A percentile compares a stretch with the other conserved stretches of the same genome.
These are phyloP conservation scores for Medicago lupulina DNA, from an alignment of 306 rosid genomes.

Conservation along the genomic window DNA sequence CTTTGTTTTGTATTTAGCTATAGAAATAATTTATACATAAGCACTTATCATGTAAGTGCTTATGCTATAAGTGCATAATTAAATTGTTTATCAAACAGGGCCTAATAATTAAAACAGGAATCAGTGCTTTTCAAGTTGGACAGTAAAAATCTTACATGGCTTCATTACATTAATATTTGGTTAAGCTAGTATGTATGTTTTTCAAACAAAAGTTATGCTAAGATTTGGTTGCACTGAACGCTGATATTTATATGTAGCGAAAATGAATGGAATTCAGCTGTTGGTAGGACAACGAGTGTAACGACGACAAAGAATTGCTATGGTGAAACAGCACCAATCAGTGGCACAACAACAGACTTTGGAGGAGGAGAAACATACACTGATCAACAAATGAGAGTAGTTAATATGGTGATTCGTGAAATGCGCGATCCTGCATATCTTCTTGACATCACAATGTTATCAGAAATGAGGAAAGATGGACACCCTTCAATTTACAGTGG, in stretches of 20 bases:
- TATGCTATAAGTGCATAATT: too few species aligned
- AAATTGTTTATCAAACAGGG: too few species aligned
- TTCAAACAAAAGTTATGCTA: neutral
- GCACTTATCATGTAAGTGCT: too few species aligned
- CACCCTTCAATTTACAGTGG: conserved; percentile 95
- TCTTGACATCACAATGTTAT: conserved; percentile 79
- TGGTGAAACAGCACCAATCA: conserved; percentile 76
- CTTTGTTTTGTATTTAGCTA: too few species aligned
- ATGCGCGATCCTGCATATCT: conserved; percentile 69
- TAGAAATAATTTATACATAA: too few species aligned
- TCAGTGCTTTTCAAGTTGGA: neutral
- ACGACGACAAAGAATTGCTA: conserved; percentile 73
- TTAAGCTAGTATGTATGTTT: neutral
- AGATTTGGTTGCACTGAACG: neutral
- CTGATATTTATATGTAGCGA: conserved; percentile 53
- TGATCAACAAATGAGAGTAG: conserved; percentile 72
- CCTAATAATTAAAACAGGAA: neutral
- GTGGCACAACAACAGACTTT: conserved; percentile 52
- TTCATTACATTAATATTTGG: neutral
- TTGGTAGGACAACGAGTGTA: conserved; percentile 38
- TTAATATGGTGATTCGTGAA: conserved; percentile 69
- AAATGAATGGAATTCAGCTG: conserved; percentile 62
- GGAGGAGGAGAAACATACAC: conserved; percentile 52
- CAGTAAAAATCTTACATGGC: neutral
- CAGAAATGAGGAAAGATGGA: conserved; percentile 81